Conservation (phyloP, 306 rosid genomes). For the Castanopsis chinensis region DNA sequence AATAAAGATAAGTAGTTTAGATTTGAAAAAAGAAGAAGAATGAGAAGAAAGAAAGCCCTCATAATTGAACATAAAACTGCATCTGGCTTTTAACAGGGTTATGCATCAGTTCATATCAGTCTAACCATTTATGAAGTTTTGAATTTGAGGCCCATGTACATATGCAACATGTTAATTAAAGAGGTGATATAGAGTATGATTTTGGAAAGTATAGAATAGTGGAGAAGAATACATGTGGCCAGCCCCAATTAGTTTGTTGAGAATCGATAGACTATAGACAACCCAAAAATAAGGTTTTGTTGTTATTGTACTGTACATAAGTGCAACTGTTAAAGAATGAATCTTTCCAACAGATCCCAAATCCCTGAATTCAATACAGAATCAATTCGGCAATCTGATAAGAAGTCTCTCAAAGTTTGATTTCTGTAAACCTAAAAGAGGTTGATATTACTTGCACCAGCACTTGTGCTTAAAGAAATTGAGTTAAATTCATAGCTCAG, state of each 20-base stretch:
- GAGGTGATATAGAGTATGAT: no score
- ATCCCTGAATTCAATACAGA: background rate
- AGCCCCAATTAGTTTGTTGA: no score
- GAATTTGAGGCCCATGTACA: background rate
- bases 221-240: no score
- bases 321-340: background rate
- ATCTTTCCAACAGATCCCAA: background rate
- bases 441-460: background rate
- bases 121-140: background rate
- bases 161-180: background rate
- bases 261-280: no score
- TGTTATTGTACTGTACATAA: no score
- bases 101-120: background rate
- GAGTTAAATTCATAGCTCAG: background rate
- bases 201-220: no score
- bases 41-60: background rate
- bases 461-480: background rate
- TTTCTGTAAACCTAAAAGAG: background rate
- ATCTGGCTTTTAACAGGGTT: background rate
- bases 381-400: background rate
- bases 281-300: no score
- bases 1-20: background rate
- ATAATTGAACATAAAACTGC: background rate
- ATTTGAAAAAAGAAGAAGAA: no score
- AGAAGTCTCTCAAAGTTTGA: background rate